Evolutionary conservation across 2,329 filamentous ascomycete genomes (phyloP).

Genomic region (Colletotrichum musicola): DNA sequence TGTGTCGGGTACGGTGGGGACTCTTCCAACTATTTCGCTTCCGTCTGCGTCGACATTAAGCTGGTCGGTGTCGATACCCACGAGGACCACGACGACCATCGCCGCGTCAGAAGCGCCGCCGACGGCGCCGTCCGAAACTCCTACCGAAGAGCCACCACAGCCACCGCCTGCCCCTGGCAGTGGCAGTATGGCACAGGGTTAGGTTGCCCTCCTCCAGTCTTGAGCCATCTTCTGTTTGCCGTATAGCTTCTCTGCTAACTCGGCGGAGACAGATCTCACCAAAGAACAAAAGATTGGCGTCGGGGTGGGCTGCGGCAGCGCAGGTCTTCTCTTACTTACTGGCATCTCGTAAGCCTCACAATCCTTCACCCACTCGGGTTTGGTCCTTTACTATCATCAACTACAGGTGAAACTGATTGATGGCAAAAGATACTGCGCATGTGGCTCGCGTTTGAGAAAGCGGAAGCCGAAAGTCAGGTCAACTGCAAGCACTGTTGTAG

Average conservation of each 20-base stretch:
- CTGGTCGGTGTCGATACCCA: too few species aligned
- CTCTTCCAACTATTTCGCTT: too few species aligned
- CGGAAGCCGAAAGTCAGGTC: too few species aligned
- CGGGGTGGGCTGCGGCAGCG: conserved; percentile 12
- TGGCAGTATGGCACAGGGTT: neutral
- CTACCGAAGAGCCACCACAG: neutral
- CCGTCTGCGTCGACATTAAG: too few species aligned
- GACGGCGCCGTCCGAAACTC: neutral
- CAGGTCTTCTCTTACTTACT: neutral
- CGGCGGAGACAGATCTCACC: neutral
- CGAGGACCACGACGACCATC: too few species aligned
- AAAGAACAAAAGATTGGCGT: neutral
- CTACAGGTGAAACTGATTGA: neutral
- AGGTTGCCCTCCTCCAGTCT: too few species aligned
- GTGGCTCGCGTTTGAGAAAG: neutral
- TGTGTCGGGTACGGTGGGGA: too few species aligned
- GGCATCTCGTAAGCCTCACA: conserved; percentile 4
- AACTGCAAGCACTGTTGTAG: too few species aligned
- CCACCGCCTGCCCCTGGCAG: neutral
- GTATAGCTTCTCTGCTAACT: neutral
- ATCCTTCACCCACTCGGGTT: too few species aligned
- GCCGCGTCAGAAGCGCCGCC: too few species aligned
- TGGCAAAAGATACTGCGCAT: neutral
- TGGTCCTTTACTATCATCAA: neutral
- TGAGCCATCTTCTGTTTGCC: too few species aligned